These are phyloP conservation scores for Casuarina glauca DNA, from an alignment of 306 rosid genomes.

Conservation along the genomic window DNA sequence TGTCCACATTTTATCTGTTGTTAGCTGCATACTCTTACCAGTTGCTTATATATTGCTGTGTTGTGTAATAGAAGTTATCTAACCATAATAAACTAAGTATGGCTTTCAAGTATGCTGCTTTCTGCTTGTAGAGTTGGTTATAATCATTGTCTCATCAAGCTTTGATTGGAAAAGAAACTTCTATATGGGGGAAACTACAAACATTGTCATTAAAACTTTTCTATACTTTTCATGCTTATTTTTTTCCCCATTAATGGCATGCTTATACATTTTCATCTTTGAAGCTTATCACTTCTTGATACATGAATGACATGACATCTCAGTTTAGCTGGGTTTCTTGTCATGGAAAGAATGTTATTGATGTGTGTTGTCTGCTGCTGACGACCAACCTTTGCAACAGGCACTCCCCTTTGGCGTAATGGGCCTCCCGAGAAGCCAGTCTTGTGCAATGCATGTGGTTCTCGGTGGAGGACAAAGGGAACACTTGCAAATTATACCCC, in stretches of 20 bases:
- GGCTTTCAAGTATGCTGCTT: not conserved
- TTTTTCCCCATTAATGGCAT: not conserved
- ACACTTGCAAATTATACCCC: slow-evolving; percentile 96
- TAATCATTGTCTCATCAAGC: not conserved
- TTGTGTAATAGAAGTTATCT: not conserved
- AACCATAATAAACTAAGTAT: not conserved
- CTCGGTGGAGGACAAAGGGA: slow-evolving; percentile 99
- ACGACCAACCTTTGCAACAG: slow-evolving; percentile 54
- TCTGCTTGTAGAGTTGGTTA: not conserved
- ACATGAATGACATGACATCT: not conserved
- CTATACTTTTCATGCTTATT: not conserved
- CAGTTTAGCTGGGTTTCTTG: not conserved
- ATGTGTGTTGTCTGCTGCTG: slow-evolving; percentile 29
- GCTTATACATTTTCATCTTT: not conserved
- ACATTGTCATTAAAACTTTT: not conserved
- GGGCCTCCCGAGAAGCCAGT: slow-evolving; percentile 99
- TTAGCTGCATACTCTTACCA: not conserved
- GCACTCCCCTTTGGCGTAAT: slow-evolving; percentile 99
- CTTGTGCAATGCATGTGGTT: slow-evolving; percentile 98
- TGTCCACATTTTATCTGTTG: not conserved
- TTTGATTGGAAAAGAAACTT: not conserved
- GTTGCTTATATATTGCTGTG: not conserved
- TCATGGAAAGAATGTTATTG: slow-evolving; percentile 10
- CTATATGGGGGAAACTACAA: not conserved
- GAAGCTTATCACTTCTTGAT: not conserved